Percentiles rank a stretch among this genome's conserved stretches.
phyloP scores from a whole-genome alignment of 495 filamentous ascomycete species.

The Hypoxylon trugodes region DNA sequence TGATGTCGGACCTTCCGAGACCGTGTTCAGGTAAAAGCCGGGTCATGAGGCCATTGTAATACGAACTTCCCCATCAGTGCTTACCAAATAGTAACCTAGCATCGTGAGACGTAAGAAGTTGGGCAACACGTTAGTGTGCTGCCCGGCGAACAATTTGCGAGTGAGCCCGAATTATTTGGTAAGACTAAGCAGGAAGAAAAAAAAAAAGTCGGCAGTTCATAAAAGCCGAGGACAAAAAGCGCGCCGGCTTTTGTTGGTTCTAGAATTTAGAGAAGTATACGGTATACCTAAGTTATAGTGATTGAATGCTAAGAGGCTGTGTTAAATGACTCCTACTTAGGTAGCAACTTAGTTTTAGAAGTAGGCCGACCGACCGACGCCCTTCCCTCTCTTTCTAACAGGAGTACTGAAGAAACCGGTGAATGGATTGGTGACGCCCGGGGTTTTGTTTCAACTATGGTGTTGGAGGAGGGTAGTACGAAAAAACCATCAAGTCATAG shows the following conservation, averaged over 20 bases:
- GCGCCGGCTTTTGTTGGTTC: too few relatives aligned
- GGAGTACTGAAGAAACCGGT: slow-evolving; percentile 17
- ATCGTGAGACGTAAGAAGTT: slow-evolving; percentile 17
- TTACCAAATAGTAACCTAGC: slow-evolving; percentile 7
- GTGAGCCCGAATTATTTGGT: too few relatives aligned
- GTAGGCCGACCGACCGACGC: slow-evolving; percentile 4
- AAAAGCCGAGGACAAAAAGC: not conserved
- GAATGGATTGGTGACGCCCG: slow-evolving; percentile 25
- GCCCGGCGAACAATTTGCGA: too few relatives aligned
- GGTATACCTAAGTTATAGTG: too few relatives aligned
- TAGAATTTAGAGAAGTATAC: too few relatives aligned
- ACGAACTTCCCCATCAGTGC: slow-evolving; percentile 18
- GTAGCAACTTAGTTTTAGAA: slow-evolving; percentile 26
- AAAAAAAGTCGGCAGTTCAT: not conserved
- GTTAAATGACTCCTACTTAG: slow-evolving; percentile 4
- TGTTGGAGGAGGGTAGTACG: not conserved
- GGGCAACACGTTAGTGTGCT: not conserved
- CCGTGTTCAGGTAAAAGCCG: not conserved
- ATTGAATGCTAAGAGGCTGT: slow-evolving; percentile 11
- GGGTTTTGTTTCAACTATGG: slow-evolving; percentile 31
- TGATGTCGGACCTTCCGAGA: slow-evolving; percentile 15
- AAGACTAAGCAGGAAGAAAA: too few relatives aligned
- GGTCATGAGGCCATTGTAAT: slow-evolving; percentile 32
- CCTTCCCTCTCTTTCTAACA: slow-evolving; percentile 3
- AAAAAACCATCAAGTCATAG: slow-evolving; percentile 2